These are phyloP conservation scores for Escallonia herrerae DNA, from an alignment of 129 eudicot species.

Conservation along the genomic window DNA sequence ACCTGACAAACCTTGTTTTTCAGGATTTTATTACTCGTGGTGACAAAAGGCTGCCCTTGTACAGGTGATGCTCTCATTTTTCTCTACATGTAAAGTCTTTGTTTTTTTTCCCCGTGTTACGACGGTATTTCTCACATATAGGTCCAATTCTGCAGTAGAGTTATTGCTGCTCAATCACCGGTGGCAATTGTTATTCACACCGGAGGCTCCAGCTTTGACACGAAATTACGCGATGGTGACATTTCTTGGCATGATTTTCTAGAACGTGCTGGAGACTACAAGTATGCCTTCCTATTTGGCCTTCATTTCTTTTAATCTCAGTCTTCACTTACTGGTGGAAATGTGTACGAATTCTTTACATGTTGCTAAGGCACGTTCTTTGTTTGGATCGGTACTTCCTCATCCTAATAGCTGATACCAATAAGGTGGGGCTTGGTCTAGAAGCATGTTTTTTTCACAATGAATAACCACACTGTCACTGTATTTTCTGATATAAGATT, in stretches of 20 bases:
- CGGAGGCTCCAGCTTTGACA: slow-evolving; percentile 38
- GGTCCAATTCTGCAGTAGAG: slow-evolving; percentile 53
- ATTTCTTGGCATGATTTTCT: slow-evolving; percentile 83
- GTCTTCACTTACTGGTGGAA: too few relatives aligned
- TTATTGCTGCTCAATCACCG: slow-evolving; percentile 84
- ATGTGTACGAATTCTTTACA: too few relatives aligned
- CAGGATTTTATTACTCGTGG: slow-evolving; percentile 86
- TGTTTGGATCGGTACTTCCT: too few relatives aligned
- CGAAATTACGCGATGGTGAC: slow-evolving; percentile 63
- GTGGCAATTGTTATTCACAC: slow-evolving; percentile 79
- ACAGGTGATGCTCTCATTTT: slow-evolving; percentile 47
- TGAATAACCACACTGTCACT: too few relatives aligned
- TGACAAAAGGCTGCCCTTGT: slow-evolving; percentile 57
- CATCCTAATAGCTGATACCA: too few relatives aligned
- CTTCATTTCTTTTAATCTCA: too few relatives aligned
- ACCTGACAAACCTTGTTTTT: background rate
- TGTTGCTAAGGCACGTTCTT: too few relatives aligned
- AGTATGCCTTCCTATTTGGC: slow-evolving; percentile 34
- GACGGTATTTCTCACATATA: slow-evolving; percentile 17
- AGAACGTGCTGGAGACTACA: slow-evolving; percentile 37
- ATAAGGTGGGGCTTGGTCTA: too few relatives aligned
- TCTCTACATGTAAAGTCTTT: background rate
- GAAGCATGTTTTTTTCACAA: too few relatives aligned
- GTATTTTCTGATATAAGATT: too few relatives aligned
- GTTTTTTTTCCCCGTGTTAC: slow-evolving; percentile 1